These are phyloP conservation scores for Oryza glaberrima DNA, from an alignment of 176 grass and related monocot species.

Conservation along the genomic window DNA sequence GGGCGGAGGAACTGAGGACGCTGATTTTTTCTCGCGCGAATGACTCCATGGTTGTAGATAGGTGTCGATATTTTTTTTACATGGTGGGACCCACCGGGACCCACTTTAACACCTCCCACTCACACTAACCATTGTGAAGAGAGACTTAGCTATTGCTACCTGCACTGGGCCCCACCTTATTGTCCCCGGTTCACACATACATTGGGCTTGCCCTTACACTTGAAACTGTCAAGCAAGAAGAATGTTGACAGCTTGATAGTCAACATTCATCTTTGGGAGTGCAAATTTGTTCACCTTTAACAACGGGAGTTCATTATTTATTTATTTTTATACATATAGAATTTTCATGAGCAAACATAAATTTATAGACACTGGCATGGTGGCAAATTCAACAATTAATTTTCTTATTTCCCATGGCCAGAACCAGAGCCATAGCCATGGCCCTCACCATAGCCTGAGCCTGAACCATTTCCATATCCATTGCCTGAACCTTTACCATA, in stretches of 20 bases:
- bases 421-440: conserved; percentile 33
- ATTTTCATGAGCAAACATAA: background rate
- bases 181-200: too few relatives aligned
- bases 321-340: conserved; percentile 2
- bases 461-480: conserved; percentile 17
- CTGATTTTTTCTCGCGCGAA: too few relatives aligned
- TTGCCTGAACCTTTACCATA: conserved; percentile 27
- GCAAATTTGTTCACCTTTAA: background rate
- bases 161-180: too few relatives aligned
- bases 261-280: background rate
- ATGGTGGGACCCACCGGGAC: too few relatives aligned
- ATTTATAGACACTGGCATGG: background rate
- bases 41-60: too few relatives aligned
- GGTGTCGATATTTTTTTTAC: too few relatives aligned
- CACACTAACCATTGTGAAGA: too few relatives aligned
- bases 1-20: too few relatives aligned
- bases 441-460: conserved; percentile 39
- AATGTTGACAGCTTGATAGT: background rate
- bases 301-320: background rate
- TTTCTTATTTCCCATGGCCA: conserved; percentile 24
- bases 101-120: too few relatives aligned
- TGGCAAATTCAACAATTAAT: background rate
- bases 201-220: background rate
- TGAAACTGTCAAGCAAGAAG: background rate
- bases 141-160: too few relatives aligned